These are phyloP conservation scores for Pleurotus ostreatus DNA, from an alignment of 768 basidiomycete species.

Conservation along the genomic window DNA sequence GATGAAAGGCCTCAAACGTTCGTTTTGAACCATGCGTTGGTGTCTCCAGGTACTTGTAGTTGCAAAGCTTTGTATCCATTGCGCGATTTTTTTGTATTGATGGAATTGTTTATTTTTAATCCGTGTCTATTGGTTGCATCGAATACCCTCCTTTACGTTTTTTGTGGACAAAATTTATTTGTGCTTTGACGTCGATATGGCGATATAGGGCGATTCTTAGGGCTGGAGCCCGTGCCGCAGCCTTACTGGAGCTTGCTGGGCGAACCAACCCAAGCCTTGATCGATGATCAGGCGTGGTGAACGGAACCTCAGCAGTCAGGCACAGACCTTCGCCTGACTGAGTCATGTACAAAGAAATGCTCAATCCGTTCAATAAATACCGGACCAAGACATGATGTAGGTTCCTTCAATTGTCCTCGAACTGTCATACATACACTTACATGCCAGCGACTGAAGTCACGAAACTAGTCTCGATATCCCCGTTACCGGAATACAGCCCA, in stretches of 20 bases:
- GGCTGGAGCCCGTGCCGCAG: background rate
- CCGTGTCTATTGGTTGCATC: conserved; percentile 3
- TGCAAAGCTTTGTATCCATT: no score
- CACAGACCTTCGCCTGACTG: conserved; percentile 5
- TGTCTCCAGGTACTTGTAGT: background rate
- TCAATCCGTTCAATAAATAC: conserved; percentile 3
- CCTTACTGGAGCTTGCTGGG: background rate
- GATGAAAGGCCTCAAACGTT: background rate
- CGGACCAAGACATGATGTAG: background rate
- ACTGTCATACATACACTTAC: background rate
- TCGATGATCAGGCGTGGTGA: background rate
- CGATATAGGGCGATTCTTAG: background rate
- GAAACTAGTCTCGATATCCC: conserved; percentile 4
- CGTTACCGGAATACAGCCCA: conserved; percentile 51
- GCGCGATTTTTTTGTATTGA: background rate
- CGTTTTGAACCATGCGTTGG: background rate
- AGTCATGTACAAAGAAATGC: background rate
- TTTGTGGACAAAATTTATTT: no score
- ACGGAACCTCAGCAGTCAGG: background rate
- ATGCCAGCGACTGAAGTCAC: no score
- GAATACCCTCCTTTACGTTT: no score
- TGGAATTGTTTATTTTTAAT: conserved; percentile 3
- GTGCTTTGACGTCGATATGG: background rate
- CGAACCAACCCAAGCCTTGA: background rate
- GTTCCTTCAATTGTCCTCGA: background rate